Evolutionary conservation across 192 early-diverging fungal genomes (phyloP).

Genomic region (Martensiomyces pterosporus): DNA sequence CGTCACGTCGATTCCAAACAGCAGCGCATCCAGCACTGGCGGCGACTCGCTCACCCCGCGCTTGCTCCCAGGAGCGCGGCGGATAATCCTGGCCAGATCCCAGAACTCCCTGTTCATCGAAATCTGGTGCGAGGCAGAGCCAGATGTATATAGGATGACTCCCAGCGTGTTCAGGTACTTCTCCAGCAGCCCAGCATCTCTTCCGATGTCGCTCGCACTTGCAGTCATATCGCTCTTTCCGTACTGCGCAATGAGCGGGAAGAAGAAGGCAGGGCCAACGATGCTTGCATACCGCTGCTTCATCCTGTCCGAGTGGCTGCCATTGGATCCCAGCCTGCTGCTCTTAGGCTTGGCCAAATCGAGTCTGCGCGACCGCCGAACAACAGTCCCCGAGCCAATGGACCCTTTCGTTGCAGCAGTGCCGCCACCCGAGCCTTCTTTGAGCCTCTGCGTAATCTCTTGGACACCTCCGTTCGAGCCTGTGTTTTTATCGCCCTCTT

Average conservation of each 20-base stretch:
- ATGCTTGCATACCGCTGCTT: constrained; percentile 12
- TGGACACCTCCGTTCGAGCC: background rate
- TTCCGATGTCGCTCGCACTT: constrained; percentile 20
- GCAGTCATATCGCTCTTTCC: constrained; percentile 32
- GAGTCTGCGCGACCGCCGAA: constrained; percentile 34
- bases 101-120: constrained; percentile 46
- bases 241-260: constrained; percentile 42
- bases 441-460: no score
- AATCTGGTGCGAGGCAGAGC: constrained; percentile 29
- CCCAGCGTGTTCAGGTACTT: constrained; percentile 39
- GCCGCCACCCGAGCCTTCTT: no score
- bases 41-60: constrained; percentile 14
- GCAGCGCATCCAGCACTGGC: constrained; percentile 34
- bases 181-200: constrained; percentile 22
- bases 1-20: constrained; percentile 45
- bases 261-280: constrained; percentile 40
- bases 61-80: constrained; percentile 1
- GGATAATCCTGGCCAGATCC: constrained; percentile 25
- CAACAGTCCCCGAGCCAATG: constrained; percentile 23
- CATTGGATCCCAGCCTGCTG: background rate
- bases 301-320: background rate
- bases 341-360: constrained; percentile 13
- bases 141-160: constrained; percentile 30
- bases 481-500: background rate
- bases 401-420: background rate